Evolutionary conservation across 371 early-diverging fungal genomes (phyloP).

Genomic region (Mortierella sp.): DNA sequence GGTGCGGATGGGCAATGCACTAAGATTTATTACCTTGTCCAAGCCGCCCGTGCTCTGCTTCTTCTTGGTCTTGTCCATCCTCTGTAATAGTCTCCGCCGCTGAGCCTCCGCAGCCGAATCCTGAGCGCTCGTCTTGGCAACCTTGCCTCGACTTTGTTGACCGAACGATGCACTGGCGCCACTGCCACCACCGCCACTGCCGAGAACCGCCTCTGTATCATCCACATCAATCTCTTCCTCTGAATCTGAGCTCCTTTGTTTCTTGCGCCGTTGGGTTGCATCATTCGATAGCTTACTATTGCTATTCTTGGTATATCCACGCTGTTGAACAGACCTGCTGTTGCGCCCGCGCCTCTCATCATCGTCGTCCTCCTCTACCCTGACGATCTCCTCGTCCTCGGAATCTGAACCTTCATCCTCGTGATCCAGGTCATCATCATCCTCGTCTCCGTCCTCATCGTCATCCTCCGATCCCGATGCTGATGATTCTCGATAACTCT

Average conservation of each 20-base stretch:
- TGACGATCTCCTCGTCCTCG: neutral
- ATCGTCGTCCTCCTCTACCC: too few species aligned
- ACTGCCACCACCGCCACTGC: constrained; percentile 1
- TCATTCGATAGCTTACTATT: too few species aligned
- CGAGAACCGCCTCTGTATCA: constrained; percentile 36
- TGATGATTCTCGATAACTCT: constrained; percentile 58
- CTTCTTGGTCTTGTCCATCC: constrained; percentile 46
- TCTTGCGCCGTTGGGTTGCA: constrained; percentile 25
- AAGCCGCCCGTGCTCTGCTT: constrained; percentile 22
- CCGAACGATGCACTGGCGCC: constrained; percentile 3
- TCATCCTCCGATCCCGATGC: constrained; percentile 33
- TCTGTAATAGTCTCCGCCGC: constrained; percentile 32
- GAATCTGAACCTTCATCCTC: neutral
- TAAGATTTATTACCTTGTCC: constrained; percentile 28
- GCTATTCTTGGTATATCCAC: too few species aligned
- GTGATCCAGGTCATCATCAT: neutral
- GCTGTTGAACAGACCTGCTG: too few species aligned
- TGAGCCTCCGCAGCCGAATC: constrained; percentile 40
- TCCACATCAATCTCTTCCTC: constrained; percentile 49
- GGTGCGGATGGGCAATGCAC: constrained; percentile 37
- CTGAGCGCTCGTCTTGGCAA: constrained; percentile 2
- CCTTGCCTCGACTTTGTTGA: constrained; percentile 25
- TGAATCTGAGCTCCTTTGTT: constrained; percentile 28
- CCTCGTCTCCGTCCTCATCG: constrained; percentile 30
- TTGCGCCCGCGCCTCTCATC: too few species aligned